phyloP scores from a whole-genome alignment of 768 basidiomycete species.

The Hypholoma sublateritium region DNA sequence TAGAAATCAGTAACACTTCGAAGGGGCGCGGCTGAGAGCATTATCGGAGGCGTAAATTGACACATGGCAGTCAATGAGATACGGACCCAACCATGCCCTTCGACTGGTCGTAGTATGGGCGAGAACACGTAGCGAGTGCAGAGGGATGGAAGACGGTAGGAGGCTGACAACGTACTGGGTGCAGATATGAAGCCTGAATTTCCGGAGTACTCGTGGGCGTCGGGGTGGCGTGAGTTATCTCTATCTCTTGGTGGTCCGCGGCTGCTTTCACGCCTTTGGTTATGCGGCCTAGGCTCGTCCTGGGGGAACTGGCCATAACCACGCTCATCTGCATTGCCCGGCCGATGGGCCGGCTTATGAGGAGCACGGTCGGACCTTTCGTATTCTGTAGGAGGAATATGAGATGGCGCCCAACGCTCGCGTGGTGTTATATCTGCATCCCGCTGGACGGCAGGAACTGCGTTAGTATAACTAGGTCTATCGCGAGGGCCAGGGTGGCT shows the following conservation, averaged over 20 bases:
- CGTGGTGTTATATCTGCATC: conserved; percentile 22
- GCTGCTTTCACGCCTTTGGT: conserved; percentile 24
- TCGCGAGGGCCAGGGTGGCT: conserved; percentile 24
- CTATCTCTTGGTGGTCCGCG: conserved; percentile 29
- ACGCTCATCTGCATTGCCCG: conserved; percentile 10
- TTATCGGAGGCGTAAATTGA: conserved; percentile 20
- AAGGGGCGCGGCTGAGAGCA: conserved; percentile 18
- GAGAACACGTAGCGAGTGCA: conserved; percentile 17
- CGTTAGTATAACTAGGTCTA: conserved; percentile 28
- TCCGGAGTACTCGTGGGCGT: conserved; percentile 29
- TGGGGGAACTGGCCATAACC: conserved; percentile 14
- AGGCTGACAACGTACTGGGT: conserved; percentile 68
- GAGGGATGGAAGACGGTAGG: conserved; percentile 39
- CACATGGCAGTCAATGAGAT: conserved; percentile 15
- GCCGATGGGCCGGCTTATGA: conserved; percentile 15
- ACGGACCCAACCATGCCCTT: conserved; percentile 24
- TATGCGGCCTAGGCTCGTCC: conserved; percentile 16
- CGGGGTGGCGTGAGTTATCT: conserved; percentile 23
- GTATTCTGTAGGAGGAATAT: conserved; percentile 17
- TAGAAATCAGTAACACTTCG: conserved; percentile 27
- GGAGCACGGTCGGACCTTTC: conserved; percentile 20
- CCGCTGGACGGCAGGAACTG: conserved; percentile 23
- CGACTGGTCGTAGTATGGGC: conserved; percentile 19
- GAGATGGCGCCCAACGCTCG: conserved; percentile 20
- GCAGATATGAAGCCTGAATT: conserved; percentile 35